Conservation (phyloP, 768 basidiomycete species). For the Phylloporus sp. region DNA sequence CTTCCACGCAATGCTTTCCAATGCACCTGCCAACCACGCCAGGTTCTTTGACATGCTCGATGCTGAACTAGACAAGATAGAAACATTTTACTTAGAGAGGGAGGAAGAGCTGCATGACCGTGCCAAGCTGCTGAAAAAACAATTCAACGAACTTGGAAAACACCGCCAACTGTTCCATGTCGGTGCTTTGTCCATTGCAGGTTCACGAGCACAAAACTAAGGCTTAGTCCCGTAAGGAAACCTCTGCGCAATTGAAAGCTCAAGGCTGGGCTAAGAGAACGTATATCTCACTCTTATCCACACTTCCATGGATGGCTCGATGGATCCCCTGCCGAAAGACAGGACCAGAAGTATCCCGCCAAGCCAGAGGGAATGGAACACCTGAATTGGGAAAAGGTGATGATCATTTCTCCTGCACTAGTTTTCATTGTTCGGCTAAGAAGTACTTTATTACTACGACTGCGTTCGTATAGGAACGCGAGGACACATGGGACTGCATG, state of each 20-base stretch:
- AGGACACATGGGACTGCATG: background rate
- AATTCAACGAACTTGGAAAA: conserved; percentile 70
- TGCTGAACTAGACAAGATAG: conserved; percentile 78
- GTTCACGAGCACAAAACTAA: background rate
- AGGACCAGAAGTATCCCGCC: background rate
- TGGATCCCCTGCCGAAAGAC: background rate
- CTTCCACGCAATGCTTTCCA: conserved; percentile 46
- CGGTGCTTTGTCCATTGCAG: conserved; percentile 13
- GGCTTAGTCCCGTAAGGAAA: conserved; percentile 11
- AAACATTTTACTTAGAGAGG: conserved; percentile 71
- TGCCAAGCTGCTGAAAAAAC: conserved; percentile 50
- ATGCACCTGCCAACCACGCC: conserved; percentile 56
- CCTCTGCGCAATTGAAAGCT: background rate
- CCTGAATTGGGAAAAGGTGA: conserved; percentile 5
- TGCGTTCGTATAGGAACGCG: background rate
- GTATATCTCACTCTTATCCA: conserved; percentile 1
- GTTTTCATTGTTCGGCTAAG: background rate
- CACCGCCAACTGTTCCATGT: conserved; percentile 64
- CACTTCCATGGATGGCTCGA: conserved; percentile 3
- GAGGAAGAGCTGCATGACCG: conserved; percentile 59
- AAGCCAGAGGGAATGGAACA: background rate
- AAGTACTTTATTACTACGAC: background rate
- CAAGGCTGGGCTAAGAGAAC: conserved; percentile 13
- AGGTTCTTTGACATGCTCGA: conserved; percentile 80
- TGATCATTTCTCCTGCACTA: background rate